These are phyloP conservation scores for Saccharomyces uvarum DNA, from an alignment of 1,139 yeast species.

Conservation along the genomic window DNA sequence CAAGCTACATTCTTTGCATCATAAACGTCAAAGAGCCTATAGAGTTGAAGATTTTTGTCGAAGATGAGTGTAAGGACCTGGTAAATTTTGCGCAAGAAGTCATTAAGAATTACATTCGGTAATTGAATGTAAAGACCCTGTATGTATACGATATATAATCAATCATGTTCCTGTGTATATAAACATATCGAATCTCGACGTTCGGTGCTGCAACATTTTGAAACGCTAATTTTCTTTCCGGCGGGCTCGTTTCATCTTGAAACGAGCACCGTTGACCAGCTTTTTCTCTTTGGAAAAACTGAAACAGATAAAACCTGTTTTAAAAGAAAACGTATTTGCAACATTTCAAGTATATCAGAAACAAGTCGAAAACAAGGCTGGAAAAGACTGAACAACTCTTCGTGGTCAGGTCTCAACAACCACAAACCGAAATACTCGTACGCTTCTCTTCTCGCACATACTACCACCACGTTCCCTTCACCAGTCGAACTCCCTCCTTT, in stretches of 20 bases:
- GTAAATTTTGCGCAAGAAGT: background rate
- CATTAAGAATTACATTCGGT: background rate
- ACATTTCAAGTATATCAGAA: background rate
- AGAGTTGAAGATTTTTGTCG: background rate
- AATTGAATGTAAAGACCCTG: background rate
- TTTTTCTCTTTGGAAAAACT: background rate
- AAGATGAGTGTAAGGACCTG: background rate
- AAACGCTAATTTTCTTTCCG: background rate
- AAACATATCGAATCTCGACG: background rate
- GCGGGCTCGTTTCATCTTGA: background rate
- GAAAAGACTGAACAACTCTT: background rate
- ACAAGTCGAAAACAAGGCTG: background rate
- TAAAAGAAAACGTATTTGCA: background rate
- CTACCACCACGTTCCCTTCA: background rate
- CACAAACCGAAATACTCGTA: background rate
- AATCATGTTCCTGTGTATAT: background rate
- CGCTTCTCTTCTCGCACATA: background rate
- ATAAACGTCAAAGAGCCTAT: conserved; percentile 3
- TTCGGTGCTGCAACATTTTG: background rate
- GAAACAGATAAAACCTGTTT: background rate
- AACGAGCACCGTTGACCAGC: background rate
- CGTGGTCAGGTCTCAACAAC: background rate
- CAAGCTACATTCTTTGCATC: conserved; percentile 13
- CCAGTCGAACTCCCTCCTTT: background rate
- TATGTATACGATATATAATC: background rate